A percentile compares a stretch with the other conserved stretches of the same genome.
These are phyloP conservation scores for Ambrosia hybrid DNA, from an alignment of 140 eudicot species.

Conservation along the genomic window DNA sequence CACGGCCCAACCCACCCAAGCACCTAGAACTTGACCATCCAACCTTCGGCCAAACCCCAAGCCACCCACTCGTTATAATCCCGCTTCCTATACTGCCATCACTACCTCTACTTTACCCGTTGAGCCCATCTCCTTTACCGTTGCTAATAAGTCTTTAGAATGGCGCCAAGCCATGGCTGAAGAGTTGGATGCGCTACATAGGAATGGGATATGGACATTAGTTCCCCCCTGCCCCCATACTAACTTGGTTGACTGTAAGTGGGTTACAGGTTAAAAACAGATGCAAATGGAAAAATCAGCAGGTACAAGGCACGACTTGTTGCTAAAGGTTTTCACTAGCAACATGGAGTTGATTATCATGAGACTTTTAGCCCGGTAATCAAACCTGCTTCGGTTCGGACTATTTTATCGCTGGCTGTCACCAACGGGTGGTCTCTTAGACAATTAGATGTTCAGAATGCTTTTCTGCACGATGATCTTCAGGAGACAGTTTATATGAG, in stretches of 20 bases:
- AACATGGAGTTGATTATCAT: background rate
- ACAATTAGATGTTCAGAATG: background rate
- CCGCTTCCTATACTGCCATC: background rate
- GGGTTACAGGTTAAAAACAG: background rate
- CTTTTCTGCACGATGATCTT: background rate
- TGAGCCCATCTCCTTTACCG: constrained; percentile 1
- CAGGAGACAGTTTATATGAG: background rate
- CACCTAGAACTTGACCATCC: background rate
- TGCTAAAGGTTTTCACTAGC: background rate
- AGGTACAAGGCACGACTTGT: background rate
- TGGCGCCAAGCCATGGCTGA: background rate
- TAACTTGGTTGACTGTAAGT: background rate
- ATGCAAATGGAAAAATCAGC: background rate
- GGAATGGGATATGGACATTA: background rate
- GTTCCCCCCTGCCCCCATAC: background rate
- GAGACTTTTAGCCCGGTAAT: background rate
- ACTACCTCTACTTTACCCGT: background rate
- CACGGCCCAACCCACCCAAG: background rate
- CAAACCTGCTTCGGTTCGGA: background rate
- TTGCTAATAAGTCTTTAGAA: background rate
- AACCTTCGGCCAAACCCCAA: background rate
- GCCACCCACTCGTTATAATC: background rate
- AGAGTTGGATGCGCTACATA: background rate
- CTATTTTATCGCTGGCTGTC: background rate
- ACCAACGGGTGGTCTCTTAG: background rate